Conservation (phyloP, 768 basidiomycete genomes). For the Mycena kentingensis region DNA sequence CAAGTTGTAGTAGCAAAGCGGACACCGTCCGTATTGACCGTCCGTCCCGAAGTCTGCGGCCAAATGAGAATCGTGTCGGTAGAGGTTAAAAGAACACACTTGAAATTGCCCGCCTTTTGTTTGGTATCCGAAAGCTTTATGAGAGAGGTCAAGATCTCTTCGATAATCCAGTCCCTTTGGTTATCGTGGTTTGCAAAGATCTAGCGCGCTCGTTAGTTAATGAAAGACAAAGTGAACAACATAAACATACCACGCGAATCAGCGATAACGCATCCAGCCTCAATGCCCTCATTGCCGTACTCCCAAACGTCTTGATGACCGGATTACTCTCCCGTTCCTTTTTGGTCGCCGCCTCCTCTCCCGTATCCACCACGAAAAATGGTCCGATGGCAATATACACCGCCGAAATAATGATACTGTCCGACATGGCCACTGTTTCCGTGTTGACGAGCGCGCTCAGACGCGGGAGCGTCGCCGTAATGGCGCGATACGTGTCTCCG, state of each 20-base stretch:
- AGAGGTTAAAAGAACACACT: slow-evolving; percentile 48
- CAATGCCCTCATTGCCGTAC: slow-evolving; percentile 78
- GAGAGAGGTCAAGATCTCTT: slow-evolving; percentile 89
- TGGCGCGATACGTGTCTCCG: slow-evolving; percentile 70
- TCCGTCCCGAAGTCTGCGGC: slow-evolving; percentile 81
- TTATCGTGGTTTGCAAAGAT: slow-evolving; percentile 90
- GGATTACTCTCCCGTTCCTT: slow-evolving; percentile 61
- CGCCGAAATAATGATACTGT: slow-evolving; percentile 86
- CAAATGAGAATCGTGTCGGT: background rate
- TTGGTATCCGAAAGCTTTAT: slow-evolving; percentile 90
- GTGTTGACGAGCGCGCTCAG: slow-evolving; percentile 75
- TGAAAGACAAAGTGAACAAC: background rate
- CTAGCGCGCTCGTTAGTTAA: slow-evolving; percentile 40
- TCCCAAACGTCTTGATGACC: slow-evolving; percentile 69
- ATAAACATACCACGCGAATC: slow-evolving; percentile 73
- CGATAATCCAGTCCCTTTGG: slow-evolving; percentile 96
- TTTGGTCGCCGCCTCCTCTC: slow-evolving; percentile 43
- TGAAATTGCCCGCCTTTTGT: slow-evolving; percentile 87
- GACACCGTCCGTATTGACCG: slow-evolving; percentile 92
- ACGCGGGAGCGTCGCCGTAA: slow-evolving; percentile 71
- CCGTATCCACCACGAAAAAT: slow-evolving; percentile 83
- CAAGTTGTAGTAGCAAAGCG: slow-evolving; percentile 90
- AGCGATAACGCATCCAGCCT: slow-evolving; percentile 80
- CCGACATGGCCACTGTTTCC: slow-evolving; percentile 79
- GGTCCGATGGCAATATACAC: slow-evolving; percentile 94